These are phyloP conservation scores for Lodderomyces orthopsilosis DNA, from an alignment of 1,139 yeast species.

Conservation along the genomic window DNA sequence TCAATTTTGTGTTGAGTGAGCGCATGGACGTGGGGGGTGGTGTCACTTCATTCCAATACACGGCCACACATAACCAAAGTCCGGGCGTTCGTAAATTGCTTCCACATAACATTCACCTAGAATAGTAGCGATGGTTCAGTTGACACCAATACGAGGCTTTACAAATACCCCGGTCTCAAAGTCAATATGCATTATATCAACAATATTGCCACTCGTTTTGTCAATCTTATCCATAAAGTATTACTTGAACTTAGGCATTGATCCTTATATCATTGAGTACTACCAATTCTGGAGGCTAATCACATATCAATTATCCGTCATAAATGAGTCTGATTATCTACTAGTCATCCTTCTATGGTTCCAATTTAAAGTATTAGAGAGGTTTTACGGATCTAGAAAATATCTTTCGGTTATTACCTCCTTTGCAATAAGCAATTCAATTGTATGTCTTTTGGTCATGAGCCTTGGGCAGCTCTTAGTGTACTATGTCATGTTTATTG, in stretches of 20 bases:
- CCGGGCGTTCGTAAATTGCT: no score
- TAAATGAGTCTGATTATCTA: conserved; percentile 66
- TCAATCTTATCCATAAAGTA: conserved; percentile 60
- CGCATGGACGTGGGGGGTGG: no score
- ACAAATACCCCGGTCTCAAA: conserved; percentile 58
- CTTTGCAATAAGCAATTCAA: conserved; percentile 35
- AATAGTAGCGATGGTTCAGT: conserved; percentile 22
- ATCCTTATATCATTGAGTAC: conserved; percentile 58
- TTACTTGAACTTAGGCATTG: conserved; percentile 48
- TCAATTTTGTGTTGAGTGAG: not conserved
- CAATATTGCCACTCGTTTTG: conserved; percentile 48
- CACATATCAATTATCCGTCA: conserved; percentile 53
- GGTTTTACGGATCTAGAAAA: conserved; percentile 62
- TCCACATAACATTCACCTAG: no score
- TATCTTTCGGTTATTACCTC: conserved; percentile 41
- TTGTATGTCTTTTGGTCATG: conserved; percentile 34
- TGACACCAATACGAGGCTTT: conserved; percentile 55
- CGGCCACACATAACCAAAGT: no score
- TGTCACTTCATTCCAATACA: no score
- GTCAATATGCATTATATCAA: conserved; percentile 36
- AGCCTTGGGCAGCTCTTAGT: conserved; percentile 36
- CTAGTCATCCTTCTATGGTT: conserved; percentile 52
- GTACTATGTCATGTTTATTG: conserved; percentile 28
- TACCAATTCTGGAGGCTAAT: conserved; percentile 66
- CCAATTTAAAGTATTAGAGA: conserved; percentile 60